Base-by-base conservation (phyloP, 31 red algal genomes). In the Odonthalia washingtoniensis region DNA sequence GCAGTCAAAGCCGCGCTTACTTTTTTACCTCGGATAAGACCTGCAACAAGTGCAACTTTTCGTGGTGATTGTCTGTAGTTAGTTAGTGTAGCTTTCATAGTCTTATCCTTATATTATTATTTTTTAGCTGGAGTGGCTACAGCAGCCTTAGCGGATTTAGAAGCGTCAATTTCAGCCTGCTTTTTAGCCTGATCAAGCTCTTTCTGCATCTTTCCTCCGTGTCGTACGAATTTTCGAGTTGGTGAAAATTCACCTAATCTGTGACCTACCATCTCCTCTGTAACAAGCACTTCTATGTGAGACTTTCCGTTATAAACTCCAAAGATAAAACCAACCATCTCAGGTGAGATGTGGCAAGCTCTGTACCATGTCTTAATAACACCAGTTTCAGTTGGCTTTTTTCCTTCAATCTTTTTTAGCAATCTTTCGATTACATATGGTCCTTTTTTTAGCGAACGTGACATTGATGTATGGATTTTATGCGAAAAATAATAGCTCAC, bases 21-120 rank as follows among this genome's bases (percentile, higher is more conserved):
- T 30, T 67, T 67, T 35, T 33, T 67, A 67, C 64, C 64, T 67
- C 64, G 64, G 33, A 67, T 35, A 30, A 67, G 30, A 30, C 33
- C 64, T 67, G 64, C 64, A 33, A 67, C 33, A 67, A 67, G 30
- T 67, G 30, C 33, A 35, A 67, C 30, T 67, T 67, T 67, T 67
- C 33, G 27, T 67, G 64, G 64, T 33, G 64, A 67, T 33, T 33
- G 27, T 33, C 64, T 30, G 27, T 33, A 33, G 33, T 67, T 67
- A 33, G 27, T 67, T 67, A 35, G 30, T 30, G 27, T 67, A 67
- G 64, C 64, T 67, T 67, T 67, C 64, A 67, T 67, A 33, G 33
- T 67, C 64, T 67, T 67, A 67, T 67, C 27, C 30, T 67, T 33
- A 67, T 33, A 67, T 67, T 33, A 67, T 67, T 67, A 67, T 67